These are phyloP conservation scores for Schwanniomyces yamadae DNA, from an alignment of 805 yeast species.

Conservation along the genomic window DNA sequence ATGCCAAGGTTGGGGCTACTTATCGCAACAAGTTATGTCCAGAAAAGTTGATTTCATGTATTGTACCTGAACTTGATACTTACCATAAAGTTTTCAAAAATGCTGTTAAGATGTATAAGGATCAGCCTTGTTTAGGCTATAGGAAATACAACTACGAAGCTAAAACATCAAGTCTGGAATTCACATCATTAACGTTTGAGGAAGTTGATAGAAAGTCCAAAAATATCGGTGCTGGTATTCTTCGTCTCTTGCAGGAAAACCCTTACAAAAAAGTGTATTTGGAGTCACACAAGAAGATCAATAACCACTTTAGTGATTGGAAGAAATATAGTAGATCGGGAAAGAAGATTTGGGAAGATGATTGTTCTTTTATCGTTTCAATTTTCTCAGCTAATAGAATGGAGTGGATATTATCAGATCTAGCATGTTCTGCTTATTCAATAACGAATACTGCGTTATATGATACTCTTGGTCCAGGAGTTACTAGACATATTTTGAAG, in stretches of 20 bases:
- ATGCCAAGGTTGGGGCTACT: constrained; percentile 19
- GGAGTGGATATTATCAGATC: constrained; percentile 40
- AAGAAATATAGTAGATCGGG: constrained; percentile 9
- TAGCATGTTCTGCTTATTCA: constrained; percentile 31
- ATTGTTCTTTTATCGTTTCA: constrained; percentile 31
- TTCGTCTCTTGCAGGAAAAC: constrained; percentile 23
- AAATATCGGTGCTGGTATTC: constrained; percentile 40
- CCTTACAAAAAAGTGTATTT: constrained; percentile 16
- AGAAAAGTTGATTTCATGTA: constrained; percentile 8
- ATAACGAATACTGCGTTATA: constrained; percentile 41
- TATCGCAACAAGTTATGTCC: constrained; percentile 36
- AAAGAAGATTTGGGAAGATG: constrained; percentile 11
- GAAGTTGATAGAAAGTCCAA: constrained; percentile 31
- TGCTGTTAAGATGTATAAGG: constrained; percentile 15
- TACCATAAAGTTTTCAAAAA: constrained; percentile 19
- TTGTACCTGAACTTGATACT: constrained; percentile 23
- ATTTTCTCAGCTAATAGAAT: constrained; percentile 33
- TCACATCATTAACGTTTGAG: constrained; percentile 19
- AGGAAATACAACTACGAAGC: constrained; percentile 20
- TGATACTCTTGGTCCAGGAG: constrained; percentile 38
- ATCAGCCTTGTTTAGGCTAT: constrained; percentile 22
- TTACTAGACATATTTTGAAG: constrained; percentile 33
- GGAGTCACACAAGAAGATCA: constrained; percentile 18
- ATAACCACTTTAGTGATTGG: constrained; percentile 16
- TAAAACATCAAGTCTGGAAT: constrained; percentile 7